phyloP scores from a whole-genome alignment of 2,329 filamentous ascomycete species.

The Phoma sp. region DNA sequence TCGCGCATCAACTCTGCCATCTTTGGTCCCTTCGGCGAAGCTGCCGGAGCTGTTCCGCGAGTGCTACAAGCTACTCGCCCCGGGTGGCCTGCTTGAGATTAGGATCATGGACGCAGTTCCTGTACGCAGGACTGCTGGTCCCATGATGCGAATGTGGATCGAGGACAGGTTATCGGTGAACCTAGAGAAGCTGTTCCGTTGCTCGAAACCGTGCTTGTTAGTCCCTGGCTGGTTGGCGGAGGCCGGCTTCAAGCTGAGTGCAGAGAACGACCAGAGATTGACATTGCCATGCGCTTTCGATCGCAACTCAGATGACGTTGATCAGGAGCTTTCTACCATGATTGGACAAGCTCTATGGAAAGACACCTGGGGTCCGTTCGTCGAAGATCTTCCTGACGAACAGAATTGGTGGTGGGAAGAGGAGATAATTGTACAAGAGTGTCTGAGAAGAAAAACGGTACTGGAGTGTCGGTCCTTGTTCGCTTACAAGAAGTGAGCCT shows the following conservation, averaged over 20 bases:
- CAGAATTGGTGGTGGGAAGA: conserved; percentile 51
- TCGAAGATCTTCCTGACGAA: conserved; percentile 40
- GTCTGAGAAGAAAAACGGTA: conserved; percentile 43
- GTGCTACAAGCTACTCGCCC: conserved; percentile 63
- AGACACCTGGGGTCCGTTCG: conserved; percentile 48
- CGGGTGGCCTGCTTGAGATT: conserved; percentile 65
- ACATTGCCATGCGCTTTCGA: conserved; percentile 44
- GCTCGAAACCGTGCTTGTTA: conserved; percentile 64
- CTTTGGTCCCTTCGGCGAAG: conserved; percentile 63
- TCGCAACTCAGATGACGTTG: conserved; percentile 24
- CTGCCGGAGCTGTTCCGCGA: conserved; percentile 65
- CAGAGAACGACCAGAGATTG: conserved; percentile 32
- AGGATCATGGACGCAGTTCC: conserved; percentile 70
- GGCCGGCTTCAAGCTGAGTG: conserved; percentile 55
- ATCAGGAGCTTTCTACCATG: conserved; percentile 42
- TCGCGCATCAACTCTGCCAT: conserved; percentile 60
- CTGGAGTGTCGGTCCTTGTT: conserved; percentile 48
- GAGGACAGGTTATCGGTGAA: conserved; percentile 67
- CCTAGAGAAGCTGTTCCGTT: conserved; percentile 66
- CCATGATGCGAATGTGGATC: conserved; percentile 66
- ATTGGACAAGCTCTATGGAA: conserved; percentile 49
- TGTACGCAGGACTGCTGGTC: conserved; percentile 63
- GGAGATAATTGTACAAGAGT: conserved; percentile 47
- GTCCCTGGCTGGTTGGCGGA: conserved; percentile 67
- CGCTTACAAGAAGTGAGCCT: conserved; percentile 40